Conservation (phyloP, 306 rosid genomes). For the Begonia masoniana region DNA sequence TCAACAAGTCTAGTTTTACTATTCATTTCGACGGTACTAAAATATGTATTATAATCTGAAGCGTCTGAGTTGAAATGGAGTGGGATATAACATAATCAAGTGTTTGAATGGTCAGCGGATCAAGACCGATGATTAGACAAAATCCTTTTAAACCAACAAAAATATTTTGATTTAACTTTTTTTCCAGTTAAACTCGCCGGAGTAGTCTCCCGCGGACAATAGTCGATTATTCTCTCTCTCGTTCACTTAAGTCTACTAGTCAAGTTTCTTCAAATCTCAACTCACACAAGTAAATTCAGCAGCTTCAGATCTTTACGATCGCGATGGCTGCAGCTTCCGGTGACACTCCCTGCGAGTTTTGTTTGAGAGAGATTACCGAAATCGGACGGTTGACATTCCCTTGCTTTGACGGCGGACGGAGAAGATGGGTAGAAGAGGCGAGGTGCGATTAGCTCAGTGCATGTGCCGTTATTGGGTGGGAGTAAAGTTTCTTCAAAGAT, state of each 20-base stretch:
- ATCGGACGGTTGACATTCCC: constrained; percentile 2
- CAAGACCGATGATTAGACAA: too few relatives aligned
- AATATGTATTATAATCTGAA: too few relatives aligned
- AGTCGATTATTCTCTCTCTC: background rate
- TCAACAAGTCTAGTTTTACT: too few relatives aligned
- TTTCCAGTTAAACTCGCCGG: background rate
- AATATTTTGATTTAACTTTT: too few relatives aligned
- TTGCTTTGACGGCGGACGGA: constrained; percentile 1
- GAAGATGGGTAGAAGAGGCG: background rate
- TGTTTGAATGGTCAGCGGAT: too few relatives aligned
- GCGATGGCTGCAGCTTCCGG: constrained; percentile 8
- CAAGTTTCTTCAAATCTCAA: too few relatives aligned
- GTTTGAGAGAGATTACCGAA: too few relatives aligned
- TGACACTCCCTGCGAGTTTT: constrained; percentile 14
- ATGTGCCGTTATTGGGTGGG: background rate
- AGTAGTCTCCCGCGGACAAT: background rate
- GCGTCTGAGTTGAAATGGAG: too few relatives aligned
- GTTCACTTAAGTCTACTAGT: too few relatives aligned
- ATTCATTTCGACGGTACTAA: too few relatives aligned
- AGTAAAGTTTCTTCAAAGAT: background rate
- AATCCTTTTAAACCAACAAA: too few relatives aligned
- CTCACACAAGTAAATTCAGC: constrained; percentile 33
- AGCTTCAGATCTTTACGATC: constrained; percentile 22
- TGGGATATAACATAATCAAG: too few relatives aligned
- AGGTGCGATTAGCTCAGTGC: background rate